A percentile compares a stretch with the other conserved stretches of the same genome.
These are phyloP conservation scores for Paramecium sexaurelia DNA, from an alignment of 73 alveolate genomes.

Conservation along the genomic window DNA sequence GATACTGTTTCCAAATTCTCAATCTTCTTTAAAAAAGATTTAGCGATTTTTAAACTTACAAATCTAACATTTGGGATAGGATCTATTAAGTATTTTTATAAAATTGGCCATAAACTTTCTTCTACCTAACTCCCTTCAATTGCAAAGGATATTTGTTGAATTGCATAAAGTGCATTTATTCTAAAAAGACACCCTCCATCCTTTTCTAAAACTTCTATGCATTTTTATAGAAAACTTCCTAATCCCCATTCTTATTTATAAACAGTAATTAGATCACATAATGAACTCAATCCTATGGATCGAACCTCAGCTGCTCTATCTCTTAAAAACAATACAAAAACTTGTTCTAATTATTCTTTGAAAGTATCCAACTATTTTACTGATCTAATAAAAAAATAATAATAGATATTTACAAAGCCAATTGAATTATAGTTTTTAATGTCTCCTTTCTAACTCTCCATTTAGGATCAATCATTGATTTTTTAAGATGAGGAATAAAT, in stretches of 20 bases:
- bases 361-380: slow-evolving; percentile 83
- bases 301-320: slow-evolving; percentile 97
- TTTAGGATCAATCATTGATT: slow-evolving; percentile 91
- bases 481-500: slow-evolving; percentile 77
- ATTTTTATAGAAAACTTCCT: slow-evolving; percentile 85
- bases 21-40: slow-evolving; percentile 70
- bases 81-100: slow-evolving; percentile 89
- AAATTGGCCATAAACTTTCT: slow-evolving; percentile 84
- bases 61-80: slow-evolving; percentile 94
- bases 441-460: slow-evolving; percentile 97
- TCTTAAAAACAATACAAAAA: slow-evolving; percentile 85
- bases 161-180: slow-evolving; percentile 41
- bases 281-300: slow-evolving; percentile 88
- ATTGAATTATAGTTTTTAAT: slow-evolving; percentile 83
- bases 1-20: slow-evolving; percentile 61
- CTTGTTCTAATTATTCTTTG: slow-evolving; percentile 79
- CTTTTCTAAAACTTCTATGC: slow-evolving; percentile 82
- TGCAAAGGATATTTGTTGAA: slow-evolving; percentile 66
- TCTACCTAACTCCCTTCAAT: slow-evolving; percentile 80
- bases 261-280: slow-evolving; percentile 77
- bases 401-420: slow-evolving; percentile 62
- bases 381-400: slow-evolving; percentile 58
- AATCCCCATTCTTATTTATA: slow-evolving; percentile 93
- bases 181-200: slow-evolving; percentile 77
- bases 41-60: slow-evolving; percentile 87